Percentiles rank a stretch among this genome's conserved stretches.
Conservation (phyloP, 2,329 filamentous ascomycete genomes). For the Colletotrichum agaves region DNA sequence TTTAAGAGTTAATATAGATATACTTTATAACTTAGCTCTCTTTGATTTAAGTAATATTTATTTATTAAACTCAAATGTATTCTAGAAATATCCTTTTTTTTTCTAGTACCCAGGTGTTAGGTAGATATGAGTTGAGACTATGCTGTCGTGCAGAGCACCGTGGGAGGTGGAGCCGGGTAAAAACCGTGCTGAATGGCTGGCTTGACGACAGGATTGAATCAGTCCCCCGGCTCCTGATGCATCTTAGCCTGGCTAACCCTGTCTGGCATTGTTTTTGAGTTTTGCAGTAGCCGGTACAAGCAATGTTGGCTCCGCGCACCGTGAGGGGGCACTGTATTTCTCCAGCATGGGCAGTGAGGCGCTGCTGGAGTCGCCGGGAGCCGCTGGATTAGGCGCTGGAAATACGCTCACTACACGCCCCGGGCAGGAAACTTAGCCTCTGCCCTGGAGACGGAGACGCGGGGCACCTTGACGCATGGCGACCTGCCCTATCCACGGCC, state of each 20-base stretch:
- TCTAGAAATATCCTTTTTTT: too few relatives aligned
- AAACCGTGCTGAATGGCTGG: slow-evolving; percentile 12
- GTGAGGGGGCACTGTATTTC: slow-evolving; percentile 23
- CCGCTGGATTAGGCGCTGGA: slow-evolving; percentile 19
- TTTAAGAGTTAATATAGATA: too few relatives aligned
- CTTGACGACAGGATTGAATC: slow-evolving; percentile 31
- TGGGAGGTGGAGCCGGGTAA: slow-evolving; percentile 28
- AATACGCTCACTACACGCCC: not conserved
- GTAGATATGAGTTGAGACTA: too few relatives aligned
- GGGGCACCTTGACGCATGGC: not conserved
- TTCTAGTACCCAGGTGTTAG: too few relatives aligned
- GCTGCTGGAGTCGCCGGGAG: slow-evolving; percentile 15
- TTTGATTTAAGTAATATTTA: too few relatives aligned
- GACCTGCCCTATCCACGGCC: not conserved
- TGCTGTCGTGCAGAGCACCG: too few relatives aligned
- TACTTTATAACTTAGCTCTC: too few relatives aligned
- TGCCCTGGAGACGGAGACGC: not conserved
- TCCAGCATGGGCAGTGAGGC: slow-evolving; percentile 21
- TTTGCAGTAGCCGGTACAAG: slow-evolving; percentile 26
- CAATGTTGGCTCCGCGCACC: not conserved
- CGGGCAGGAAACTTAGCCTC: not conserved
- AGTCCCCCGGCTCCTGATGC: slow-evolving; percentile 19
- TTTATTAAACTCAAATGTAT: too few relatives aligned
- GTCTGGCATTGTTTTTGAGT: slow-evolving; percentile 35
- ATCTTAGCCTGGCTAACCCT: slow-evolving; percentile 26